Conservation (phyloP, 2,329 filamentous ascomycete species). For the Lachnellula cervina region DNA sequence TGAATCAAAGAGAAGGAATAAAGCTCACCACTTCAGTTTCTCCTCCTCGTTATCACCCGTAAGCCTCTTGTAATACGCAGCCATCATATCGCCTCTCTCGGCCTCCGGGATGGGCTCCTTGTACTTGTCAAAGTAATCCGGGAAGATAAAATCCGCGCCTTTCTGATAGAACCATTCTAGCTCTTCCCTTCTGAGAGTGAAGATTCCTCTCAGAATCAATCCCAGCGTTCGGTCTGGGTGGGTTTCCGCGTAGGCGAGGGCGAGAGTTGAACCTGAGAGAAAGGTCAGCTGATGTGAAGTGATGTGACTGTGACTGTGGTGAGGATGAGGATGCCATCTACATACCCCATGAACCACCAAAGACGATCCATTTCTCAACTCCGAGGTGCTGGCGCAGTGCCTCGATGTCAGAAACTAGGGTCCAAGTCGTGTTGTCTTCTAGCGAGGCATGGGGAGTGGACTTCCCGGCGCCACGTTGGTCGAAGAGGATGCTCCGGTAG, state of each 20-base stretch:
- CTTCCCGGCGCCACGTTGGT: slow-evolving; percentile 42
- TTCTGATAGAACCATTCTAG: slow-evolving; percentile 34
- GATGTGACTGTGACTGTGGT: too few species aligned
- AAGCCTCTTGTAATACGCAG: slow-evolving; percentile 38
- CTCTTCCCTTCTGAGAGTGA: slow-evolving; percentile 35
- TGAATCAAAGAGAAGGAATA: neutral
- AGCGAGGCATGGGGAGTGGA: slow-evolving; percentile 38
- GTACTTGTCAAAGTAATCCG: slow-evolving; percentile 37
- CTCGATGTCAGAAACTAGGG: slow-evolving; percentile 43
- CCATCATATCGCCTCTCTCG: slow-evolving; percentile 34
- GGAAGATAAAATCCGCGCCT: slow-evolving; percentile 32
- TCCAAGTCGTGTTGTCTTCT: slow-evolving; percentile 41
- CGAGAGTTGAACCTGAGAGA: slow-evolving; percentile 34
- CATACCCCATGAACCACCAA: slow-evolving; percentile 42
- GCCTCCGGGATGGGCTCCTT: slow-evolving; percentile 34
- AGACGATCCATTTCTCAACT: slow-evolving; percentile 42
- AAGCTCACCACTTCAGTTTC: slow-evolving; percentile 27
- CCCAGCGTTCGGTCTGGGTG: slow-evolving; percentile 36
- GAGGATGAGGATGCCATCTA: too few species aligned
- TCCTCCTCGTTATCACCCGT: slow-evolving; percentile 28
- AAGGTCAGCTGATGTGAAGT: too few species aligned
- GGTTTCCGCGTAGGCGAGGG: slow-evolving; percentile 40
- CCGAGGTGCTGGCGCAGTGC: slow-evolving; percentile 37
- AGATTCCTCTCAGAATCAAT: slow-evolving; percentile 40
- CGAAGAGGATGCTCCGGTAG: slow-evolving; percentile 42